Base-by-base conservation (phyloP, 495 filamentous ascomycete genomes). In the Xylaria venustula region DNA sequence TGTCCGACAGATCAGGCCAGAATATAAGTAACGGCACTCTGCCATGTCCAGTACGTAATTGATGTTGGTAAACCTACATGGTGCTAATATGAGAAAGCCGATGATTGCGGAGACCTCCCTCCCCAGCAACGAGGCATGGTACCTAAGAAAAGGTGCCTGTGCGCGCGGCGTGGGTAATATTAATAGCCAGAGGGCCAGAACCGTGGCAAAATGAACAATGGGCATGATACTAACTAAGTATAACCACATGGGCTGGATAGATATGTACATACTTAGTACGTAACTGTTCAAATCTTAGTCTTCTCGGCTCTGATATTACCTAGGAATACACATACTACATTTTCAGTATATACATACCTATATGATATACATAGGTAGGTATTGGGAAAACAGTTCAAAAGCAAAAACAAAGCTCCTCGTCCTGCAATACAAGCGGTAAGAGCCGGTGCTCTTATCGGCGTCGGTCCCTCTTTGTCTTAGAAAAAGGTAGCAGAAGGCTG, bases 151-250 rank as follows among this genome's bases (percentile, higher is more conserved):
- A n/a, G n/a, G n/a, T n/a, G n/a, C 3, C 30, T 37, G 37, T 34
- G 53, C 45, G 40, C 53, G 45, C 53, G 53, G 20, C 53, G 53
- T 55, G 53, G 52, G 37, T 44, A 44, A 34, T 55, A 44, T 44
- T 55, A 45, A 55, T 55, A 55, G n/a, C n/a, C n/a, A n/a, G 40
- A 30, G 25, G 53, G n/a, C 37, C 53, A 44, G 53, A 44, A 45
- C 53, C 40, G 45, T 45, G 53, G 40, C 3, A 9, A 15, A 40
- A 15, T 3, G 3, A 15, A 8, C 37, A 3, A 28, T 41, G 37
- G 19, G 1, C 37, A 45, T 17, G 34, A 40, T 55, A 40, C 14
- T 40, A 8, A 40, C 15, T 15, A 15, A 42, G 20, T 54, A 40
- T 7, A 15, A 54, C 28, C 7, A 20, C 8, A 20, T 12, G n/a